Percentiles rank a stretch among this genome's conserved stretches.
These are phyloP conservation scores for Pythium sukuiense DNA, from an alignment of 352 stramenopile species.

Conservation along the genomic window DNA sequence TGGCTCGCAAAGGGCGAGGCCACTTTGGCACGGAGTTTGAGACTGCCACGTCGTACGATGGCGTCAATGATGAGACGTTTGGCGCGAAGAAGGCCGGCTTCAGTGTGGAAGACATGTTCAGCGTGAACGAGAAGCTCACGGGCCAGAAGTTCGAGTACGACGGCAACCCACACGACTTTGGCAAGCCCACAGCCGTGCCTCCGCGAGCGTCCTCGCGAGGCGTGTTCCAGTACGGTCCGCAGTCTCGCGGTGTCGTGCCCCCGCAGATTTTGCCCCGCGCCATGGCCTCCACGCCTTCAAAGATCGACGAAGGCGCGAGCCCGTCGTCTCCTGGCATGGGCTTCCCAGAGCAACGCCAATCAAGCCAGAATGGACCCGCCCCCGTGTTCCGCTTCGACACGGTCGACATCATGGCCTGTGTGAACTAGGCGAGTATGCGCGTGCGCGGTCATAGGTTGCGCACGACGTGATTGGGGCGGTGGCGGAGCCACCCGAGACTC, in stretches of 20 bases:
- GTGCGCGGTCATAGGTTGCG: conserved; percentile 23
- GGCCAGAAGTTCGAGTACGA: conserved; percentile 94
- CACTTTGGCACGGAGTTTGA: conserved; percentile 87
- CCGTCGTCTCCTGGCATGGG: conserved; percentile 10
- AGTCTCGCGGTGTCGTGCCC: conserved; percentile 38
- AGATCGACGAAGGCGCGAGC: conserved; percentile 9
- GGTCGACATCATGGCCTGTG: conserved; percentile 87
- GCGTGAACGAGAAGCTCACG: conserved; percentile 90
- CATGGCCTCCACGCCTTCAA: conserved; percentile 9
- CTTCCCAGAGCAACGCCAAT: conserved; percentile 41
- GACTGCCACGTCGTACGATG: conserved; percentile 77
- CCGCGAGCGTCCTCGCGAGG: conserved; percentile 23
- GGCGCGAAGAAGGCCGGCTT: conserved; percentile 70
- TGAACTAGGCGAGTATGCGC: conserved; percentile 40
- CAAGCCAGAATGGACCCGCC: conserved; percentile 21
- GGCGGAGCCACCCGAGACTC: conserved; percentile 9
- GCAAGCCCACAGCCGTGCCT: conserved; percentile 43
- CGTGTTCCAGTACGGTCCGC: conserved; percentile 57
- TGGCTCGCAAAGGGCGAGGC: conserved; percentile 48
- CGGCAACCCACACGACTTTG: conserved; percentile 95
- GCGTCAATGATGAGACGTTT: conserved; percentile 89
- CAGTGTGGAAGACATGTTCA: conserved; percentile 96
- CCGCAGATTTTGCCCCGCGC: conserved; percentile 49
- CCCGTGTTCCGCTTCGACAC: conserved; percentile 76
- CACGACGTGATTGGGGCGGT: conserved; percentile 9